These are phyloP conservation scores for Arabidopsis hybrid DNA, from an alignment of 441 rosid species.

Conservation along the genomic window DNA sequence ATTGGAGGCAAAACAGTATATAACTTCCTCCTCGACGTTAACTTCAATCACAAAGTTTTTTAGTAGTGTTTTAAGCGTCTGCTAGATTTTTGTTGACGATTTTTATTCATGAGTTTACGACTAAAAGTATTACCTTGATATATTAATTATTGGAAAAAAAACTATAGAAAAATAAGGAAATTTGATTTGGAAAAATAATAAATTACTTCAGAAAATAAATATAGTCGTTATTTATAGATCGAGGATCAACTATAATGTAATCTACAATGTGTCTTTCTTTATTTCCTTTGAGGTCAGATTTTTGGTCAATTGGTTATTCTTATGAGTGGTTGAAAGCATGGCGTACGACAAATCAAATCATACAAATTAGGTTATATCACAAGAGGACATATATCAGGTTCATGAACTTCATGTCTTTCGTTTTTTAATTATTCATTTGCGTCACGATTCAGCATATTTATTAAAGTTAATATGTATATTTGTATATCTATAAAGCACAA, in stretches of 20 bases:
- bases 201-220: not conserved
- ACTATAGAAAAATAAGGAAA: not conserved
- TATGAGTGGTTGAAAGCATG: slow-evolving; percentile 30
- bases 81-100: not conserved
- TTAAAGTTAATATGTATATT: slow-evolving; percentile 18
- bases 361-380: slow-evolving; percentile 25
- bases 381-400: slow-evolving; percentile 32
- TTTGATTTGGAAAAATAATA: not conserved
- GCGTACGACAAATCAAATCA: slow-evolving; percentile 35
- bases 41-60: not conserved
- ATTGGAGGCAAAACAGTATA: not conserved
- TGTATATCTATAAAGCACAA: slow-evolving; percentile 17
- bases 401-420: slow-evolving; percentile 34
- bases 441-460: slow-evolving; percentile 27
- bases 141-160: not conserved
- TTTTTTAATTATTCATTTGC: slow-evolving; percentile 11
- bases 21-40: not conserved
- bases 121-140: not conserved
- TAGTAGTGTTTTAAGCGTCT: slow-evolving; percentile 14
- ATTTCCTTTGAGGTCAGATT: slow-evolving; percentile 23
- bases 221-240: not conserved
- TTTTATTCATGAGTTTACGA: not conserved
- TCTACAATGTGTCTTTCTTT: not conserved
- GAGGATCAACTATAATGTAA: not conserved
- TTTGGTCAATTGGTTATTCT: slow-evolving; percentile 19